These are phyloP conservation scores for Olyra latifolia DNA, from an alignment of 176 grass and related monocot genomes.

Conservation along the genomic window DNA sequence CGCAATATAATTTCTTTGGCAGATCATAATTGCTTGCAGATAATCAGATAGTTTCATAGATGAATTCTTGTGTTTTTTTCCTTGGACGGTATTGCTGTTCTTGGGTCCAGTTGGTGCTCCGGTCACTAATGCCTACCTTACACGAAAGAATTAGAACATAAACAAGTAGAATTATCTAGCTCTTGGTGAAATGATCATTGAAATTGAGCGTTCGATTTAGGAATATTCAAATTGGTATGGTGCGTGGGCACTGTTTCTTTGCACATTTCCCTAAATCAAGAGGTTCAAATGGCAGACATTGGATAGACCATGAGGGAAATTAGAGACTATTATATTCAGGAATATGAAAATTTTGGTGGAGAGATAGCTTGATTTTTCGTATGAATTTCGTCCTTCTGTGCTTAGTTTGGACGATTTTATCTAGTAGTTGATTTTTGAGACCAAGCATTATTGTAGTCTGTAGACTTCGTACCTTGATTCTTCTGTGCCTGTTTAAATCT, in stretches of 20 bases:
- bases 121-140: not conserved
- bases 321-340: not conserved
- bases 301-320: not conserved
- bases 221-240: not conserved
- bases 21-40: not conserved
- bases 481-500: not conserved
- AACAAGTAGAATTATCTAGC: not conserved
- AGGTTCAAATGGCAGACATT: not conserved
- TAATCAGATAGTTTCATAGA: too few relatives aligned
- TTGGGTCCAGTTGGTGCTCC: not conserved
- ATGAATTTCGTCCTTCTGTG: not conserved
- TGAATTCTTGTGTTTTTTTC: constrained; percentile 4
- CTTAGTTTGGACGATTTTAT: not conserved
- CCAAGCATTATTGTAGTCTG: constrained; percentile 10
- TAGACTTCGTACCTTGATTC: constrained; percentile 2
- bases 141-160: not conserved
- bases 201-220: not conserved
- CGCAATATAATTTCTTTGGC: not conserved
- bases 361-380: not conserved
- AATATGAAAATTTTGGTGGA: not conserved
- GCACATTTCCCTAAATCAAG: not conserved
- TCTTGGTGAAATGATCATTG: not conserved
- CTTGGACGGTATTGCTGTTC: not conserved
- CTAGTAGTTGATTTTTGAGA: not conserved
- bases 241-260: not conserved